phyloP scores from a whole-genome alignment of 192 early-diverging fungal species.

The Coemansia sp. region DNA sequence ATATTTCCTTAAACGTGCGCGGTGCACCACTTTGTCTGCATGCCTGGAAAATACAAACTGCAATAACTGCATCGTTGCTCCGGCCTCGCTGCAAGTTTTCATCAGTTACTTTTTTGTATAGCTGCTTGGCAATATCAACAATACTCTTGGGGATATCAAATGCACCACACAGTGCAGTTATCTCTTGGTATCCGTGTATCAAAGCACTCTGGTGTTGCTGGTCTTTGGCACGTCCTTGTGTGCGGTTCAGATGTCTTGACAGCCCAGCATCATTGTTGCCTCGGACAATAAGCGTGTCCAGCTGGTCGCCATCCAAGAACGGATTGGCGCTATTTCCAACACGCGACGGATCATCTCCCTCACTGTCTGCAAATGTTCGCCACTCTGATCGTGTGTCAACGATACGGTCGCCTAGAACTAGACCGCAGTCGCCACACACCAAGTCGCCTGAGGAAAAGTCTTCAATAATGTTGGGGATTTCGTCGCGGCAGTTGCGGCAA shows the following conservation, averaged over 20 bases:
- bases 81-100: slow-evolving; percentile 79
- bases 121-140: slow-evolving; percentile 86
- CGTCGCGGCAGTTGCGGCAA: slow-evolving; percentile 79
- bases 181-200: slow-evolving; percentile 79
- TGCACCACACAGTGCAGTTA: slow-evolving; percentile 80
- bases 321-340: slow-evolving; percentile 41
- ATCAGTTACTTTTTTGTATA: slow-evolving; percentile 86
- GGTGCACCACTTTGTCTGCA: slow-evolving; percentile 78
- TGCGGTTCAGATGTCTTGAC: slow-evolving; percentile 35
- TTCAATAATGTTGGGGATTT: slow-evolving; percentile 87
- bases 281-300: slow-evolving; percentile 68
- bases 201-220: slow-evolving; percentile 72
- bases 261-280: slow-evolving; percentile 66
- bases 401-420: slow-evolving; percentile 89
- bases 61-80: slow-evolving; percentile 81
- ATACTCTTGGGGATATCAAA: slow-evolving; percentile 76
- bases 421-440: slow-evolving; percentile 92
- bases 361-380: slow-evolving; percentile 61
- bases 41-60: slow-evolving; percentile 89
- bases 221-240: slow-evolving; percentile 60
- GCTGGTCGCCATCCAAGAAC: slow-evolving; percentile 34
- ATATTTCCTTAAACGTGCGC: slow-evolving; percentile 92
- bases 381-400: slow-evolving; percentile 97
- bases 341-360: slow-evolving; percentile 46
- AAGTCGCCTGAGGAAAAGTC: slow-evolving; percentile 91